phyloP scores from a whole-genome alignment of 2,329 filamentous ascomycete genomes.

The Diaporthe velutina region DNA sequence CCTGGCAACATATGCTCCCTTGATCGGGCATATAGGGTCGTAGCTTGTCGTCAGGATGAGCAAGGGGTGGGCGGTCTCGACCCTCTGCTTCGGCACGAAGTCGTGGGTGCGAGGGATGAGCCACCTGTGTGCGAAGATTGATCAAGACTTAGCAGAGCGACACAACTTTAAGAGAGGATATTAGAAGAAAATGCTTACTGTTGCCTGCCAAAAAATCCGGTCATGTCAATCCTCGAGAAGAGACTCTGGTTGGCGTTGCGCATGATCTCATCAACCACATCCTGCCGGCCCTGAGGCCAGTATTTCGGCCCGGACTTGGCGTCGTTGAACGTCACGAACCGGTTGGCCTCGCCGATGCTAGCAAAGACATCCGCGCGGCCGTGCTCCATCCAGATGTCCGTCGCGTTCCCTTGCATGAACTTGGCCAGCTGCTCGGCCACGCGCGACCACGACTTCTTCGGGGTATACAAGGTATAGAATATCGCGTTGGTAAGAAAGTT shows the following conservation, averaged over 20 bases:
- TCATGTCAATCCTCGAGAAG: conserved; percentile 46
- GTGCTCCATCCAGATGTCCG: conserved; percentile 51
- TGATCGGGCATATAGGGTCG: conserved; percentile 67
- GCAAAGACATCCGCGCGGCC: conserved; percentile 40
- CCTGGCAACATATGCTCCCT: conserved; percentile 52
- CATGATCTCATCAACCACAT: conserved; percentile 50
- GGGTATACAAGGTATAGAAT: conserved; percentile 54
- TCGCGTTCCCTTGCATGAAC: conserved; percentile 54
- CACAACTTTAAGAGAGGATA: neutral
- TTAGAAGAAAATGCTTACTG: conserved; percentile 38
- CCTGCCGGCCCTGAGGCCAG: conserved; percentile 50
- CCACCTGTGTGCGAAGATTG: conserved; percentile 40
- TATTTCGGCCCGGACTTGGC: conserved; percentile 46
- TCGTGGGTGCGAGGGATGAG: conserved; percentile 45
- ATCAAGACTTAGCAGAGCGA: neutral
- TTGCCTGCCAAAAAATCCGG: conserved; percentile 47
- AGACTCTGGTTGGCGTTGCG: conserved; percentile 49
- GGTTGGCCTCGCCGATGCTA: conserved; percentile 45
- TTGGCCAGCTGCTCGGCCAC: conserved; percentile 51
- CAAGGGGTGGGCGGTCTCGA: conserved; percentile 62
- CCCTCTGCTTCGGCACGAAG: conserved; percentile 44
- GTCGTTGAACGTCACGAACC: conserved; percentile 49
- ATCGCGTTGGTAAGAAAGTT: conserved; percentile 52
- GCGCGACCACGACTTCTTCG: conserved; percentile 49
- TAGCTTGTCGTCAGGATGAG: conserved; percentile 67